Evolutionary conservation across 257 asterid species (phyloP).

Genomic region (Anisodus tanguticus): DNA sequence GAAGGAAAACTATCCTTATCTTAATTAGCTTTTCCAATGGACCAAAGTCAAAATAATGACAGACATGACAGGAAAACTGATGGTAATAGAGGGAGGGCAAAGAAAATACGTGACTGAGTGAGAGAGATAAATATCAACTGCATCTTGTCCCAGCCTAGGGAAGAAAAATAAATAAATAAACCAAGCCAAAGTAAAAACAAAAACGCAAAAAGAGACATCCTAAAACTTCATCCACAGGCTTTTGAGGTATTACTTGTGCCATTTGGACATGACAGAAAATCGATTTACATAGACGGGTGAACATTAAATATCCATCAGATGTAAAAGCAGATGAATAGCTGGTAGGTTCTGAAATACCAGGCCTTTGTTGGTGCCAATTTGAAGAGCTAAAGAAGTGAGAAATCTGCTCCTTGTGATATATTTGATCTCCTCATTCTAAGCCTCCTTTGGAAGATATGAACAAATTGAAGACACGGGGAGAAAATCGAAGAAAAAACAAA

Average conservation of each 20-base stretch:
- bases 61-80: neutral
- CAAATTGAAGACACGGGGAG: neutral
- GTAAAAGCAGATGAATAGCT: neutral
- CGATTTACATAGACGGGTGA: neutral
- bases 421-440: neutral
- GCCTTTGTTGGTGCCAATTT: conserved; percentile 21
- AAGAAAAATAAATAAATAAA: neutral
- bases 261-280: neutral
- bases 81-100: neutral
- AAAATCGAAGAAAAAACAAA: neutral
- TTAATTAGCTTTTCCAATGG: conserved; percentile 3
- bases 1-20: neutral
- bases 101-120: neutral
- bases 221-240: neutral
- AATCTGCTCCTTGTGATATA: neutral
- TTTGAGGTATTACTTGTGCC: neutral
- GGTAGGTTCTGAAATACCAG: neutral
- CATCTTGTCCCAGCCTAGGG: neutral
- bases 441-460: neutral
- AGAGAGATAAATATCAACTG: neutral
- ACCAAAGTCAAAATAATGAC: neutral
- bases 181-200: neutral
- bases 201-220: neutral
- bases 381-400: conserved; percentile 24
- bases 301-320: neutral